A percentile compares a stretch with the other conserved stretches of the same genome.
Evolutionary conservation across 345 rosid genomes (phyloP).

Genomic region (Pistacia vera): DNA sequence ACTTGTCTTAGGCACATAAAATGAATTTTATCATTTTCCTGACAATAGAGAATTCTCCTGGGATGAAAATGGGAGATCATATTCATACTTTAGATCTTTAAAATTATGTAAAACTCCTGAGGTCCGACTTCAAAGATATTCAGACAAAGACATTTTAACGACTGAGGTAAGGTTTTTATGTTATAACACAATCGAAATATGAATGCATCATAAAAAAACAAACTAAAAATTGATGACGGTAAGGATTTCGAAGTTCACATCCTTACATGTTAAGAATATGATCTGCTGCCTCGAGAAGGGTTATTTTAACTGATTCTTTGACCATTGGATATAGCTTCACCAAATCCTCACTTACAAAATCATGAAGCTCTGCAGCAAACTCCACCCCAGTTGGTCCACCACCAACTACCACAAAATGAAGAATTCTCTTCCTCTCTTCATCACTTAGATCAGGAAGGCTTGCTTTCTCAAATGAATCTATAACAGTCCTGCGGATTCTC

Average conservation of each 20-base stretch:
- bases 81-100: not conserved
- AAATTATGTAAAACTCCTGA: not conserved
- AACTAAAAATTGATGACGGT: not conserved
- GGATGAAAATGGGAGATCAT: too few species aligned
- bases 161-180: not conserved
- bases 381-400: constrained; percentile 99
- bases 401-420: constrained; percentile 96
- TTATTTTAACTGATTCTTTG: constrained; percentile 61
- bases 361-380: constrained; percentile 96
- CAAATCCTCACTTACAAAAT: constrained; percentile 84
- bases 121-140: not conserved
- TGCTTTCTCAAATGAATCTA: constrained; percentile 93
- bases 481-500: constrained; percentile 73
- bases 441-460: constrained; percentile 81
- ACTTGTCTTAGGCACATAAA: too few species aligned
- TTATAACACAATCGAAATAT: not conserved
- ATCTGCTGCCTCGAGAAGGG: constrained; percentile 96
- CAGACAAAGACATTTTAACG: not conserved
- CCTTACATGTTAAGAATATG: constrained; percentile 88
- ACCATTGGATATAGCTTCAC: constrained; percentile 78
- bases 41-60: too few species aligned
- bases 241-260: not conserved
- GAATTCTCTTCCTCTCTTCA: constrained; percentile 84
- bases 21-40: too few species aligned
- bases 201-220: not conserved